Evolutionary conservation across 768 basidiomycete species (phyloP).

Genomic region (Rhizopogon vinicolor): DNA sequence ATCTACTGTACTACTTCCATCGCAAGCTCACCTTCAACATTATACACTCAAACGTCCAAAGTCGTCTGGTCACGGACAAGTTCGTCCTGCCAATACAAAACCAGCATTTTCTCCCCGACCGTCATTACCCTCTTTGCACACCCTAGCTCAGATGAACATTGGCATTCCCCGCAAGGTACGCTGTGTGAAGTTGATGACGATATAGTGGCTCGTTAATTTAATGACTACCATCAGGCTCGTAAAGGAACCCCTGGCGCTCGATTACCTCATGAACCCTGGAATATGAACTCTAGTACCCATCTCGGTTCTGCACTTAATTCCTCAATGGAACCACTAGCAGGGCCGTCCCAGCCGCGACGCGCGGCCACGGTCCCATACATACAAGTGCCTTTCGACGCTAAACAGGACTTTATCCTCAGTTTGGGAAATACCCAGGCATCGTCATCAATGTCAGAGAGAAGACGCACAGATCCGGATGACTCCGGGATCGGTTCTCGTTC

Average conservation of each 20-base stretch:
- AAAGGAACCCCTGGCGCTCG: slow-evolving; percentile 39
- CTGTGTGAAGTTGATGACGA: not conserved
- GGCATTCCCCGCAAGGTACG: slow-evolving; percentile 34
- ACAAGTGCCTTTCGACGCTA: not conserved
- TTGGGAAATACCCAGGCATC: not conserved
- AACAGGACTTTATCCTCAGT: not conserved
- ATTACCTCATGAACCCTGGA: slow-evolving; percentile 40
- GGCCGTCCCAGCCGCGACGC: slow-evolving; percentile 1
- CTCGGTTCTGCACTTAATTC: not conserved
- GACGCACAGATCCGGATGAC: slow-evolving; percentile 1
- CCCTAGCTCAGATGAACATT: slow-evolving; percentile 32
- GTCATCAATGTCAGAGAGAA: slow-evolving; percentile 6
- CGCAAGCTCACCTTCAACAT: slow-evolving; percentile 5
- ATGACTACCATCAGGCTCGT: slow-evolving; percentile 24
- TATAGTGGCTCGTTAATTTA: not conserved
- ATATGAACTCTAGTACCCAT: slow-evolving; percentile 18
- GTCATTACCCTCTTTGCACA: slow-evolving; percentile 37
- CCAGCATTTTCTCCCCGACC: slow-evolving; percentile 38
- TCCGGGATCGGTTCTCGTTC: slow-evolving; percentile 2
- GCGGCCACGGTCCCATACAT: not conserved
- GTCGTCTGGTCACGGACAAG: slow-evolving; percentile 30
- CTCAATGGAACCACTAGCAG: slow-evolving; percentile 3
- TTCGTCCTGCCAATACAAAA: slow-evolving; percentile 35
- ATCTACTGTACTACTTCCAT: slow-evolving; percentile 11
- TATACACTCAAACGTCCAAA: slow-evolving; percentile 20